Percentiles rank a stretch among this genome's conserved stretches.
Evolutionary conservation across 768 basidiomycete genomes (phyloP).

Genomic region (Lepiota subincarnata): DNA sequence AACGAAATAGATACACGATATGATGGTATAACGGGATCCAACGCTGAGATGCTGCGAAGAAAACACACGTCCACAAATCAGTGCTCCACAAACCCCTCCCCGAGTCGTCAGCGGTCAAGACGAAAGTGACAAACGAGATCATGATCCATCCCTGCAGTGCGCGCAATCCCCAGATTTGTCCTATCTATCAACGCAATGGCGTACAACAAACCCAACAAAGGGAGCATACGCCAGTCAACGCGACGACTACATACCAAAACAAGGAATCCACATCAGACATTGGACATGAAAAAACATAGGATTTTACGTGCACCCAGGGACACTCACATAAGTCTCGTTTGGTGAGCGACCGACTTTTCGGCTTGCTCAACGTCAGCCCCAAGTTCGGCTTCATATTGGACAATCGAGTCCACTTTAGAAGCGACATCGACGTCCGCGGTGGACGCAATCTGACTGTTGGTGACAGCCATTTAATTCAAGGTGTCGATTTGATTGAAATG

Average conservation of each 20-base stretch:
- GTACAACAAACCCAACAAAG: slow-evolving; percentile 35
- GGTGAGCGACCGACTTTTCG: no score
- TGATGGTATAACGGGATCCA: slow-evolving; percentile 41
- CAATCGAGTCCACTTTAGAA: neutral
- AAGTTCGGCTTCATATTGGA: neutral
- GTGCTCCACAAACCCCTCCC: neutral
- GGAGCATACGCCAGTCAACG: slow-evolving; percentile 35
- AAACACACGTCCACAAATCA: neutral
- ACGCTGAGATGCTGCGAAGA: slow-evolving; percentile 29
- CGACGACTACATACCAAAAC: slow-evolving; percentile 24
- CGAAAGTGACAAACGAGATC: slow-evolving; percentile 28
- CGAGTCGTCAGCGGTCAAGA: neutral
- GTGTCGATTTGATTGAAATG: neutral
- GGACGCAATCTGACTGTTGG: neutral
- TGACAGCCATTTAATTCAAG: neutral
- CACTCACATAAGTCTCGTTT: slow-evolving; percentile 5
- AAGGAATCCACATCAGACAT: neutral
- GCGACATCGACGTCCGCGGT: neutral
- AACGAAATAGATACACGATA: slow-evolving; percentile 42
- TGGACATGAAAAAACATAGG: neutral
- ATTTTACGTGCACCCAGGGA: neutral
- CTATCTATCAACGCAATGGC: slow-evolving; percentile 38
- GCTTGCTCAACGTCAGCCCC: no score
- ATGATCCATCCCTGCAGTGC: slow-evolving; percentile 36
- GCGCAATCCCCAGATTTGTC: slow-evolving; percentile 38